Conservation (phyloP, 176 grass and related monocot species). For the Puccinellia tenuiflora region DNA sequence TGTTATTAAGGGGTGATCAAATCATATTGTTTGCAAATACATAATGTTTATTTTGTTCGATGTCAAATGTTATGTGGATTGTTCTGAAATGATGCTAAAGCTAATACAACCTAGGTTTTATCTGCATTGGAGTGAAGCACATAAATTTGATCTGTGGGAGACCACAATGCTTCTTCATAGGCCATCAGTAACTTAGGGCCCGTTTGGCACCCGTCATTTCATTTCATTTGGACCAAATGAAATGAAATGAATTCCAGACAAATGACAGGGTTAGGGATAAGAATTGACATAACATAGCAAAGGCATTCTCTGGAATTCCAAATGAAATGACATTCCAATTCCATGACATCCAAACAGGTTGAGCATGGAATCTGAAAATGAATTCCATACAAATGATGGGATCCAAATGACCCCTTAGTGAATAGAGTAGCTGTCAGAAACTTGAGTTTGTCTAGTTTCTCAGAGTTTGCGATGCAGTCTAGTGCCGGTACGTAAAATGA, state of each 20-base stretch:
- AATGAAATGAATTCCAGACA: no score
- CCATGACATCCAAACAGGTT: no score
- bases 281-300: no score
- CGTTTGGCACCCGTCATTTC: no score
- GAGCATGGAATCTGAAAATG: no score
- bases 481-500: background rate
- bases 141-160: background rate
- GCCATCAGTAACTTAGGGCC: background rate
- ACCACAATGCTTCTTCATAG: background rate
- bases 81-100: constrained; percentile 3
- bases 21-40: background rate
- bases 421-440: background rate
- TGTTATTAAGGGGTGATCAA: background rate
- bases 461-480: background rate
- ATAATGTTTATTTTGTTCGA: background rate
- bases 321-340: no score
- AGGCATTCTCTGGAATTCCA: no score
- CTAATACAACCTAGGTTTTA: background rate
- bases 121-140: background rate
- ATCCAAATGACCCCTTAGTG: no score
- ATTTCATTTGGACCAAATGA: no score
- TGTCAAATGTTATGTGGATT: constrained; percentile 3
- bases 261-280: no score
- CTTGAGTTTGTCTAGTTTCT: background rate
- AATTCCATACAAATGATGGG: no score